These are phyloP conservation scores for Talaromyces marneffei DNA, from an alignment of 2,329 filamentous ascomycete species.

Conservation along the genomic window DNA sequence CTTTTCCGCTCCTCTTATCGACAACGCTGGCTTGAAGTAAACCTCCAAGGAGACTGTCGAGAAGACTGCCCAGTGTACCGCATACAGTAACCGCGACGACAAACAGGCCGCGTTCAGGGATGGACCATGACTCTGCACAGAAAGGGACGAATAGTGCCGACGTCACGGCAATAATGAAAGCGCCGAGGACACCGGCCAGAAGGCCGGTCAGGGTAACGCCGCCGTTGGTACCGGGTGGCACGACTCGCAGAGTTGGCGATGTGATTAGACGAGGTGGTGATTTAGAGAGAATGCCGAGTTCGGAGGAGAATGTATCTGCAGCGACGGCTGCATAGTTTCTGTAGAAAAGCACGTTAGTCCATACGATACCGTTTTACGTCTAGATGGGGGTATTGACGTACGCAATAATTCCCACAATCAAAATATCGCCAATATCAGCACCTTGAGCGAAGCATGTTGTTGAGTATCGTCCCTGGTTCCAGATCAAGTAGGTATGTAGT, in stretches of 20 bases:
- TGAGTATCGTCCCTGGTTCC: constrained; percentile 14
- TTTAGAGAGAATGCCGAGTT: constrained; percentile 83
- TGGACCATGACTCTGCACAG: constrained; percentile 41
- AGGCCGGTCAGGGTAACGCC: constrained; percentile 76
- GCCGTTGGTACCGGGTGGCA: constrained; percentile 89
- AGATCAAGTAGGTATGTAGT: constrained; percentile 44
- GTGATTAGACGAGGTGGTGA: constrained; percentile 78
- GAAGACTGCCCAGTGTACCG: constrained; percentile 71
- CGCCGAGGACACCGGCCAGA: constrained; percentile 65
- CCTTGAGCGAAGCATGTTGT: constrained; percentile 36
- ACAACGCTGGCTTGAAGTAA: constrained; percentile 79
- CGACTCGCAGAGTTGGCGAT: constrained; percentile 65
- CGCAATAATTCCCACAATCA: constrained; percentile 38
- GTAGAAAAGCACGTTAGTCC: not conserved
- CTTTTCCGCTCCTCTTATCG: constrained; percentile 75
- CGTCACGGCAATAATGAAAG: constrained; percentile 62
- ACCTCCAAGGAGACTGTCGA: constrained; percentile 84
- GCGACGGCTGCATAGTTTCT: constrained; percentile 84
- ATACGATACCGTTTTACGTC: not conserved
- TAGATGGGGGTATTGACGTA: constrained; percentile 21
- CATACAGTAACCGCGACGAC: constrained; percentile 58
- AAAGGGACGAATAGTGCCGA: constrained; percentile 65
- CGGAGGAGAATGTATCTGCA: constrained; percentile 90
- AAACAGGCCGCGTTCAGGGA: constrained; percentile 47
- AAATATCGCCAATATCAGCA: constrained; percentile 28